Percentiles rank a stretch among this genome's conserved stretches.
phyloP scores from a whole-genome alignment of 306 rosid species.

The Fagus sylvatica region DNA sequence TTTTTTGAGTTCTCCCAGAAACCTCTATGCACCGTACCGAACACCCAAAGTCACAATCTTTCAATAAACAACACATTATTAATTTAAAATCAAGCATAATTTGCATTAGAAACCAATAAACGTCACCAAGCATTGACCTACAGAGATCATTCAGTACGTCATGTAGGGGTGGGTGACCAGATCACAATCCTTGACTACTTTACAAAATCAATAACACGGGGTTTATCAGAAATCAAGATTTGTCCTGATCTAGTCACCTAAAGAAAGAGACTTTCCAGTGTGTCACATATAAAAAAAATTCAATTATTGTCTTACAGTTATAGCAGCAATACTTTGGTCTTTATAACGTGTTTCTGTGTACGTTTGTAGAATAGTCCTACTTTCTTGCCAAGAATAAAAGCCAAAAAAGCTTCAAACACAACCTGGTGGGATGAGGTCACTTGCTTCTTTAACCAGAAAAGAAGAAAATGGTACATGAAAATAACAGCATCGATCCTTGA shows the following conservation, averaged over 20 bases:
- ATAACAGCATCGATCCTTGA: neutral
- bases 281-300: too few relatives aligned
- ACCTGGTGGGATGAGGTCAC: slow-evolving; percentile 17
- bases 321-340: neutral
- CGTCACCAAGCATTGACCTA: slow-evolving; percentile 4
- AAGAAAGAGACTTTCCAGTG: neutral
- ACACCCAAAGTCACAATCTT: too few relatives aligned
- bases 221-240: neutral
- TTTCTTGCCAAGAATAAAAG: slow-evolving; percentile 2
- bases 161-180: neutral
- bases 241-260: neutral
- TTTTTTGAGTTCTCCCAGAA: too few relatives aligned
- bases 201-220: neutral
- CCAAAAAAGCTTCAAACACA: slow-evolving; percentile 9
- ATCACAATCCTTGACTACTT: neutral
- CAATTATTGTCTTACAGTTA: too few relatives aligned
- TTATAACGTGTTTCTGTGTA: neutral
- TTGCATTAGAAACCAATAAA: neutral
- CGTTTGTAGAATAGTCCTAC: neutral
- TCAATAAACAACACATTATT: too few relatives aligned
- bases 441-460: neutral
- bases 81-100: too few relatives aligned
- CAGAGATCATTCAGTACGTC: slow-evolving; percentile 9
- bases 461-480: neutral
- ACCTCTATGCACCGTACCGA: too few relatives aligned